Base-by-base conservation (phyloP, 805 yeast species). In the Kuraishia floccosa region DNA sequence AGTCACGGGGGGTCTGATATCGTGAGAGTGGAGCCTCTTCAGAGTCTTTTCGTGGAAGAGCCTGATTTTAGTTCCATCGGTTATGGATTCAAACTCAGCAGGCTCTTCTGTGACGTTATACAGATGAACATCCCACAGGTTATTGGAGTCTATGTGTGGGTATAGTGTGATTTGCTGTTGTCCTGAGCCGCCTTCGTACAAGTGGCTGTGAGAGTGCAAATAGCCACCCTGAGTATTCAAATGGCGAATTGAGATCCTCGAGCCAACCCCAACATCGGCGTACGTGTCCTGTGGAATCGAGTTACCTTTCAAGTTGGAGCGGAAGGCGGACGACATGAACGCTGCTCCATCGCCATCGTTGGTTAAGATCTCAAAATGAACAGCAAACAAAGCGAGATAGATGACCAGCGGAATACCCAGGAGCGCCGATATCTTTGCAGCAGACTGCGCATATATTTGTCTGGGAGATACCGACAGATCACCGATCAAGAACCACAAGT, bases 131-230 rank as follows among this genome's bases (percentile, higher is more conserved):
- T 61, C 36, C 85, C 89, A 82, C 38, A 70, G 63, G 55, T 82
- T 82, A 58, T 82, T 82, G 25, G 59, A 51, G 55, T 82, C 94
- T 44, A 76, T 54, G 50, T 80, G 89, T 29, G 87, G 87, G 48
- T 82, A 82, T 39, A 81, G 60, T 4, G 91, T 81, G 40, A 82
- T 56, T 55, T 82, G 93, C 54, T 82, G 93, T 55, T 82, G 93
- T 46, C 78, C 70, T 6, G 93, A 82, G 37, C 93, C 93, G 30
- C 81, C 70, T 46, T 76, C 82, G 44, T 77, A 80, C 42, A 61
- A 56, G 44, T 72, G 76, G 34, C 65, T 63, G 53, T 82, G 94
- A n/a, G 89, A 79, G 52, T 82, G 94, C 43, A 82, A 63, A 53
- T 82, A 82, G 30, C 91, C 91, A 41, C 87, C 91, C 42, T 65